These are phyloP conservation scores for Xylariaceae sp. DNA, from an alignment of 2,329 filamentous ascomycete species.

Conservation along the genomic window DNA sequence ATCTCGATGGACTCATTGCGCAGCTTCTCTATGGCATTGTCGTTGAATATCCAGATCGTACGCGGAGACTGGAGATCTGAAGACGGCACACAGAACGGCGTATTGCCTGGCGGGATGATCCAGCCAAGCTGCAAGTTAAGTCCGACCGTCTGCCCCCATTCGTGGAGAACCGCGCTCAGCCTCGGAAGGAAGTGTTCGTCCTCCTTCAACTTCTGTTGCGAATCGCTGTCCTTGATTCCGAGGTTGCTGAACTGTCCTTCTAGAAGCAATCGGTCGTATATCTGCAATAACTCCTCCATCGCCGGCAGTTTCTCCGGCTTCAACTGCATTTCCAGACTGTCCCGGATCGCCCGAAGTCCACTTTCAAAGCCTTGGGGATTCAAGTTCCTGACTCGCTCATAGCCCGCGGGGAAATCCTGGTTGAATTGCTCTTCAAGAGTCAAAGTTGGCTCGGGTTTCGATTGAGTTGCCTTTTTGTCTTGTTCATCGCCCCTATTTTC, in stretches of 20 bases:
- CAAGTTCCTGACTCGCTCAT: neutral
- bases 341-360: conserved; percentile 14
- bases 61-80: neutral
- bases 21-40: neutral
- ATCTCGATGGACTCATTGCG: too few species aligned
- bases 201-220: neutral
- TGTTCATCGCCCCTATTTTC: too few species aligned
- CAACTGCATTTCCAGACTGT: conserved; percentile 18
- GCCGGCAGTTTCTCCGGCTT: conserved; percentile 4
- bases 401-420: conserved; percentile 11
- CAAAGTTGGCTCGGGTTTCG: neutral
- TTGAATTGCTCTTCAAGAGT: neutral
- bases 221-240: neutral
- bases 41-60: neutral
- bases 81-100: neutral
- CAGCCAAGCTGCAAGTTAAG: conserved; percentile 3
- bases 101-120: neutral
- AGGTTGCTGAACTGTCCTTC: neutral
- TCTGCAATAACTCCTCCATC: neutral
- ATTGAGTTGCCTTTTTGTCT: too few species aligned
- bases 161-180: neutral
- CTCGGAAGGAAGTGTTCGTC: neutral
- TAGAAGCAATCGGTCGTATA: neutral
- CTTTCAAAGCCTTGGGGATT: neutral
- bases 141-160: neutral